A percentile compares a stretch with the other conserved stretches of the same genome.
Evolutionary conservation across 768 basidiomycete species (phyloP).

Genomic region (Xerocomus brunneocitrinus): DNA sequence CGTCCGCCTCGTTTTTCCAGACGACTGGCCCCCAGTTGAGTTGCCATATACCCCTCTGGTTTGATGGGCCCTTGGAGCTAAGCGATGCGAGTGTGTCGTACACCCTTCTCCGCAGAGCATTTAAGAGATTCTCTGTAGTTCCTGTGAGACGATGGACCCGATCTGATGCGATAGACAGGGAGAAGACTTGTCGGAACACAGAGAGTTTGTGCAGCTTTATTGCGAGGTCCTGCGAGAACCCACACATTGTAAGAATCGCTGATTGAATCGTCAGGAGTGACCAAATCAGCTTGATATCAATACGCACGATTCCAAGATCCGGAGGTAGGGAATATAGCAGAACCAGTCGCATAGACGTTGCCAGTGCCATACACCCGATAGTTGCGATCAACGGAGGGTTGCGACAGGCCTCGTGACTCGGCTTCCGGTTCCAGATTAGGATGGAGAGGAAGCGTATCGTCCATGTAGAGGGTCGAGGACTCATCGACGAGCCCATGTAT

Average conservation of each 20-base stretch:
- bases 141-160: background rate
- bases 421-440: background rate
- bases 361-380: slow-evolving; percentile 11
- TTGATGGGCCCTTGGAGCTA: background rate
- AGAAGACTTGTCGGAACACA: slow-evolving; percentile 8
- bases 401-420: background rate
- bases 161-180: slow-evolving; percentile 3
- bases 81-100: background rate
- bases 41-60: background rate
- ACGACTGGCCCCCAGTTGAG: slow-evolving; percentile 10
- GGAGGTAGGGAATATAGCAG: slow-evolving; percentile 15
- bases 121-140: background rate
- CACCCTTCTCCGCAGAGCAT: background rate
- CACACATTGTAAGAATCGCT: slow-evolving; percentile 14
- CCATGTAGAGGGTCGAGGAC: slow-evolving; percentile 8
- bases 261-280: background rate
- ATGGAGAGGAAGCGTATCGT: slow-evolving; percentile 2
- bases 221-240: slow-evolving; percentile 12
- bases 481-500: slow-evolving; percentile 3
- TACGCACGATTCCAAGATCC: slow-evolving; percentile 18
- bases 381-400: slow-evolving; percentile 10
- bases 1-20: background rate
- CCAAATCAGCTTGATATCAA: background rate
- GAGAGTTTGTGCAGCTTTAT: slow-evolving; percentile 5
- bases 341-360: slow-evolving; percentile 19